Conservation (phyloP, 805 yeast genomes). For the Starmerella potacharoeniae region DNA sequence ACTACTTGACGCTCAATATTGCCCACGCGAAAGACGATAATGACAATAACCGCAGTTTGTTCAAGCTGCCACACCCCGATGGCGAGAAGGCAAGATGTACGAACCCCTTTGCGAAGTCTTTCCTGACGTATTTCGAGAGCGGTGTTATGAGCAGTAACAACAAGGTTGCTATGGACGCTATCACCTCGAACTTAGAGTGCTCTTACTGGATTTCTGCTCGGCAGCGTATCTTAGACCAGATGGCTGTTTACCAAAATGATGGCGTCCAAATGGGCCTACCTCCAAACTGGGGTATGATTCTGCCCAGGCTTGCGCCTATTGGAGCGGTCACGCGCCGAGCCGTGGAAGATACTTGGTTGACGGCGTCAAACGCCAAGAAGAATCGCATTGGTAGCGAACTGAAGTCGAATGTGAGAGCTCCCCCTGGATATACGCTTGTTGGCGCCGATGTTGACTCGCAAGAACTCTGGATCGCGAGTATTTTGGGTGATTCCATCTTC, state of each 20-base stretch:
- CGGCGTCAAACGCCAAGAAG: slow-evolving; percentile 88
- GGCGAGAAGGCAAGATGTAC: slow-evolving; percentile 69
- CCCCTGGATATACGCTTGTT: slow-evolving; percentile 78
- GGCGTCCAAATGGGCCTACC: slow-evolving; percentile 8
- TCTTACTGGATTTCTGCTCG: slow-evolving; percentile 92
- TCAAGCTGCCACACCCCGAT: slow-evolving; percentile 80
- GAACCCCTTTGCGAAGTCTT: slow-evolving; percentile 65
- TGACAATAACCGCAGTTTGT: slow-evolving; percentile 24
- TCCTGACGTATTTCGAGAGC: slow-evolving; percentile 57
- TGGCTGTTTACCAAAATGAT: slow-evolving; percentile 49
- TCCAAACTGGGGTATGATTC: slow-evolving; percentile 49
- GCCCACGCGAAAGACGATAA: slow-evolving; percentile 19
- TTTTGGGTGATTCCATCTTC: slow-evolving; percentile 85
- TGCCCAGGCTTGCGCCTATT: slow-evolving; percentile 82
- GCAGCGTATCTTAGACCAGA: slow-evolving; percentile 70
- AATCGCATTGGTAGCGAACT: slow-evolving; percentile 85
- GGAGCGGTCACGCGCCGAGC: slow-evolving; percentile 96
- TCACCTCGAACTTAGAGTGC: slow-evolving; percentile 64
- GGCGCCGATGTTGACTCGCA: slow-evolving; percentile 99
- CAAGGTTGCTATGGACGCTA: slow-evolving; percentile 62
- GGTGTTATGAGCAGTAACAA: slow-evolving; percentile 61
- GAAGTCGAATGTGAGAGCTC: slow-evolving; percentile 77
- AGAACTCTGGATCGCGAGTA: slow-evolving; percentile 94
- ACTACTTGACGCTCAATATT: slow-evolving; percentile 32
- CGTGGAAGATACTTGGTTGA: slow-evolving; percentile 93